These are phyloP conservation scores for Heliocybe sulcata DNA, from an alignment of 1,284 basidiomycete genomes.

Conservation along the genomic window DNA sequence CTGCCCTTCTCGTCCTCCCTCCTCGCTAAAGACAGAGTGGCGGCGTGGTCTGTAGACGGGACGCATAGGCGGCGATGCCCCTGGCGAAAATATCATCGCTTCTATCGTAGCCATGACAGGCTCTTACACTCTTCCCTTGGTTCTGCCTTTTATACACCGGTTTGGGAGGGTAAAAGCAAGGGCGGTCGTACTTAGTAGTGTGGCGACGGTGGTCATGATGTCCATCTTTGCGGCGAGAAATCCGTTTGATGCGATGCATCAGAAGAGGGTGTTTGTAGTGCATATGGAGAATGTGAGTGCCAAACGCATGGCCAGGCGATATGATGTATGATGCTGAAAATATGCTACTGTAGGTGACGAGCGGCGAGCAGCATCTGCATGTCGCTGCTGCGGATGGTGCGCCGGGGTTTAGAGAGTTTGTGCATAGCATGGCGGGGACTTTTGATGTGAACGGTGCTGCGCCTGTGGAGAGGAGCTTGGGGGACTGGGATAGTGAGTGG, in stretches of 20 bases:
- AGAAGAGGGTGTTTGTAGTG: constrained; percentile 82
- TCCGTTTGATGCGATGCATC: constrained; percentile 83
- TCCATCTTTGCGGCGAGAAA: constrained; percentile 55
- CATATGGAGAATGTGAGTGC: constrained; percentile 80
- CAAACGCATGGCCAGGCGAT: too few relatives aligned
- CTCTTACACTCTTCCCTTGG: constrained; percentile 57
- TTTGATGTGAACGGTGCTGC: constrained; percentile 44
- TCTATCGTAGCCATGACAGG: constrained; percentile 60
- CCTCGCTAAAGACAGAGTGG: constrained; percentile 1
- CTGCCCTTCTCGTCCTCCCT: neutral
- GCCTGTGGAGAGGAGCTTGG: constrained; percentile 46
- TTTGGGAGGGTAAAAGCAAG: constrained; percentile 48
- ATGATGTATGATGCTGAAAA: too few relatives aligned
- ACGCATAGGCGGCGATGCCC: constrained; percentile 69
- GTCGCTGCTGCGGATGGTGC: constrained; percentile 82
- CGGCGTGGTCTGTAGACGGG: constrained; percentile 53
- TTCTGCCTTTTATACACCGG: constrained; percentile 71
- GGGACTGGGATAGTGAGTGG: constrained; percentile 75
- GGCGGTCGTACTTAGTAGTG: constrained; percentile 38
- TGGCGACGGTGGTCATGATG: constrained; percentile 44
- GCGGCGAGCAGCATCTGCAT: constrained; percentile 71
- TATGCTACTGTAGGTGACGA: constrained; percentile 73
- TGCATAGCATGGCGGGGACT: constrained; percentile 50
- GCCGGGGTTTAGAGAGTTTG: constrained; percentile 63
- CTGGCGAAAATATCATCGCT: constrained; percentile 88